Evolutionary conservation across 1,139 yeast species (phyloP), one percentile per base, ranked within the genome.

Genomic region (Suhomyces bribrorum): DNA sequence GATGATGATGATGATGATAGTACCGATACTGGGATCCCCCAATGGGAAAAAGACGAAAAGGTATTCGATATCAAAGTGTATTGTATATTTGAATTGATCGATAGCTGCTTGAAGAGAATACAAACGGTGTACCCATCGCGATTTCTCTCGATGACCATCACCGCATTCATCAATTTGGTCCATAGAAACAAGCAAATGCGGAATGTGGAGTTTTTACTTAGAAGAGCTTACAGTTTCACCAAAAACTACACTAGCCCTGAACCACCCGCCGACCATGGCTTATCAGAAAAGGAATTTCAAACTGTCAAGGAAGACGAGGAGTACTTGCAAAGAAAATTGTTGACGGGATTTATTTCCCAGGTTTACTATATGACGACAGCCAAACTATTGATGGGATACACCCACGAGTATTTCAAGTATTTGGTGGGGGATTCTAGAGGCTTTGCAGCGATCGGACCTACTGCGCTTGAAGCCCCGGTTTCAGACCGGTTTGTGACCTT

Each of bases 91-190:
- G 94, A 86, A 59, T 68, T 86, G 40, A 61, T 84, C 43, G 69
- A 66, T 26, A 66, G 76, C 34, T 74, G 79, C 31, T 56, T 83
- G 51, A 64, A 62, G 44, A 64, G 78, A 38, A 80, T 84, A 45
- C 65, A 72, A 29, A 84, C 95, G 0, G 57, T 32, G 15, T 81
- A 82, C 52, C 96, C 96, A 9, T 84, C 95, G 1, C 73, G 86
- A 44, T 86, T 86, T 53, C 64, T 90, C 38, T 74, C 83, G 1
- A 83, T 86, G 75, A 76, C 81, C 1, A 66, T 81, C 0, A 59
- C 83, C 1, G 69, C 87, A 0, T 59, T 80, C 31, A 59, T 83
- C 32, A 78, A 77, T 36, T 69, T 76, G 38, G 54, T 77, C 11
- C 68, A 72, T 18, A 48, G 54, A 9, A 79, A 78, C 53, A 54